A percentile compares a stretch with the other conserved stretches of the same genome.
Conservation (phyloP, 306 rosid species). For the Hippophae gyantsensis region DNA sequence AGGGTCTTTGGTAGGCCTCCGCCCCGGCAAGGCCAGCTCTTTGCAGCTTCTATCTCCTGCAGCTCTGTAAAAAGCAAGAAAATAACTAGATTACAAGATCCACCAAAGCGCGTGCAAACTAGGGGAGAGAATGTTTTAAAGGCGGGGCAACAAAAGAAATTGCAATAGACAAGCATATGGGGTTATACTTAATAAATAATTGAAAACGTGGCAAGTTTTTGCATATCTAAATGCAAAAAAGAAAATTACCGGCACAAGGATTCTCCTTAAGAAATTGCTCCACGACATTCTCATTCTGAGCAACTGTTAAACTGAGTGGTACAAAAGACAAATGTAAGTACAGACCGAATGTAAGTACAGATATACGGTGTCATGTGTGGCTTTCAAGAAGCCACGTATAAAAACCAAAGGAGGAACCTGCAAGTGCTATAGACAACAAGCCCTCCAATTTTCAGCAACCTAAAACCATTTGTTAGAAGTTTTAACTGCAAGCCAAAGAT, state of each 20-base stretch:
- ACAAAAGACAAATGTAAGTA: slow-evolving; percentile 7
- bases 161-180: too few species aligned
- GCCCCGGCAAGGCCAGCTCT: slow-evolving; percentile 71
- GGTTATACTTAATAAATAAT: too few species aligned
- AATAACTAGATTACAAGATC: background rate
- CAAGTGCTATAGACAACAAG: slow-evolving; percentile 88
- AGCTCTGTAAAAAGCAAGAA: slow-evolving; percentile 31
- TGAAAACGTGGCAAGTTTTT: too few species aligned
- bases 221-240: background rate
- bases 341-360: too few species aligned
- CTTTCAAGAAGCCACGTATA: background rate
- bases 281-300: slow-evolving; percentile 83
- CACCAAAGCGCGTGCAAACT: background rate
- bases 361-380: background rate
- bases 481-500: slow-evolving; percentile 47
- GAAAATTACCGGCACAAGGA: slow-evolving; percentile 48
- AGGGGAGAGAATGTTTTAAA: background rate
- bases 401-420: slow-evolving; percentile 44
- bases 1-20: slow-evolving; percentile 49
- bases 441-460: slow-evolving; percentile 70
- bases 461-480: slow-evolving; percentile 78
- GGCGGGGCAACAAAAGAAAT: background rate
- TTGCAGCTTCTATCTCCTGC: slow-evolving; percentile 48
- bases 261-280: slow-evolving; percentile 71
- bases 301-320: slow-evolving; percentile 55